Conservation (phyloP, 768 basidiomycete genomes). For the Tephrocybe rancida region DNA sequence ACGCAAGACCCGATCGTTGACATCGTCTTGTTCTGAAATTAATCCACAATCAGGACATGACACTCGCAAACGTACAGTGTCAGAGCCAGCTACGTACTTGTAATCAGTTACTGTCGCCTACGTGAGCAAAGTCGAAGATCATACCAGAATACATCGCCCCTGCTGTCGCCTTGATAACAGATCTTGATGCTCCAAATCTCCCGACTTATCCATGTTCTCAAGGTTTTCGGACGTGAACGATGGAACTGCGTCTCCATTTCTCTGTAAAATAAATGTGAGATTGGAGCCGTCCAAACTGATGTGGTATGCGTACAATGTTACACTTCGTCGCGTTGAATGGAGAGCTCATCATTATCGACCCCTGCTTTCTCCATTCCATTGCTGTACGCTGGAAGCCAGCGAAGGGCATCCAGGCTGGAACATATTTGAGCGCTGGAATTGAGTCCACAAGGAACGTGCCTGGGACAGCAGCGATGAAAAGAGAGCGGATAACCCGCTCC, state of each 20-base stretch:
- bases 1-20: constrained; percentile 22
- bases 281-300: too few relatives aligned
- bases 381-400: constrained; percentile 36
- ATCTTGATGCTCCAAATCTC: constrained; percentile 15
- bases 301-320: constrained; percentile 14
- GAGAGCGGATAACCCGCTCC: constrained; percentile 27
- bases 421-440: constrained; percentile 29
- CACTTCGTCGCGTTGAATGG: constrained; percentile 22
- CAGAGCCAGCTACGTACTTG: constrained; percentile 23
- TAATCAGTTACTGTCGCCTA: neutral
- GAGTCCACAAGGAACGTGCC: constrained; percentile 35
- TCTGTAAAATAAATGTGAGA: constrained; percentile 3
- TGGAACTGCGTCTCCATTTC: constrained; percentile 17
- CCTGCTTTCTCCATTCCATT: constrained; percentile 20
- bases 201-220: constrained; percentile 15
- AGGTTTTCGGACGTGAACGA: constrained; percentile 23
- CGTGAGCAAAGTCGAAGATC: neutral
- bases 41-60: too few relatives aligned
- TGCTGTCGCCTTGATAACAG: constrained; percentile 20
- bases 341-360: constrained; percentile 18
- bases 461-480: constrained; percentile 26
- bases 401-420: constrained; percentile 38
- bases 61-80: constrained; percentile 22
- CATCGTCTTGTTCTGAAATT: constrained; percentile 19
- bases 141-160: constrained; percentile 27